Conservation (phyloP, 139 green algal species). For the Volvox africanus region DNA sequence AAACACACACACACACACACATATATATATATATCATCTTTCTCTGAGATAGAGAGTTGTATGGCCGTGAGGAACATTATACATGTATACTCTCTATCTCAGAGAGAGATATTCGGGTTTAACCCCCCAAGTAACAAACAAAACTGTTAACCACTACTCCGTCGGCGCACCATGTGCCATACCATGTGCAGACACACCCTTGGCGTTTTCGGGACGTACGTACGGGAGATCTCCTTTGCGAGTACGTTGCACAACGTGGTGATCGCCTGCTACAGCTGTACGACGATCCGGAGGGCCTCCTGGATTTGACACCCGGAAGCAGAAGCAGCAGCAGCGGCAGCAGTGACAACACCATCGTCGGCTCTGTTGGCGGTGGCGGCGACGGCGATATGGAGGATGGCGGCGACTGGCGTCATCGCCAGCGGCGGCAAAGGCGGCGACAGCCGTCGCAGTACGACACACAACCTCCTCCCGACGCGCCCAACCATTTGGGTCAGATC, state of each 20-base stretch:
- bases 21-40: background rate
- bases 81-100: too few species aligned
- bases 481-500: background rate
- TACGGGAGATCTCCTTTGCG: background rate
- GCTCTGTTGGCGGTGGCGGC: background rate
- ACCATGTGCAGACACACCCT: background rate
- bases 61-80: too few species aligned
- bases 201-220: slow-evolving; percentile 6
- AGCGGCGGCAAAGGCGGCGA: background rate
- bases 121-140: too few species aligned
- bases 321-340: background rate
- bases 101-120: too few species aligned
- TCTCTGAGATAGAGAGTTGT: too few species aligned
- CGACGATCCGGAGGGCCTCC: background rate
- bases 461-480: background rate
- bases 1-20: background rate
- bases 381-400: background rate
- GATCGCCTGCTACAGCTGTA: slow-evolving; percentile 20
- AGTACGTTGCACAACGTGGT: slow-evolving; percentile 22
- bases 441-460: background rate
- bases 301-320: background rate
- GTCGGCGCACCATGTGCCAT: background rate
- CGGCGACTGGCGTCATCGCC: background rate
- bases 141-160: background rate
- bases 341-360: too few species aligned